Base-by-base conservation (phyloP, 495 filamentous ascomycete species). In the Cercophora scortea region DNA sequence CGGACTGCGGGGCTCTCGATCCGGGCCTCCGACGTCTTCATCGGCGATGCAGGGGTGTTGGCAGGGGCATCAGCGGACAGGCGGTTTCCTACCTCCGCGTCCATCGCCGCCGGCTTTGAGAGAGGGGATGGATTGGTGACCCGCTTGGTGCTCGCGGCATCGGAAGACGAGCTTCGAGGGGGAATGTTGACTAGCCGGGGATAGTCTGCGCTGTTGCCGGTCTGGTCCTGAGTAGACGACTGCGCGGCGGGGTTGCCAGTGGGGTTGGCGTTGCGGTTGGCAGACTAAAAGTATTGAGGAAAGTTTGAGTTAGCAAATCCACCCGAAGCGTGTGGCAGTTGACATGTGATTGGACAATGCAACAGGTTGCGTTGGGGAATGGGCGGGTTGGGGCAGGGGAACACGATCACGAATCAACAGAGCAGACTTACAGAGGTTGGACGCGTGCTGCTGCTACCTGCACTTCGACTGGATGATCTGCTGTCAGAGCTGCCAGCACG, bases 101-200 rank as follows among this genome's bases (percentile, higher is more conserved):
- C 80, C 74, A 84, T 82, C 32, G 77, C 77, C 50, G 87, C 75
- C 54, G 91, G 90, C 67, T 89, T 86, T 0, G 93, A 96, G 35
- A 96, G 77, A 25, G 93, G 92, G 34, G 94, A 96, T 1, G 90
- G 88, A 62, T 80, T 88, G 59, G 71, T 76, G 40, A 80, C 66
- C 64, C 88, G 84, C 50, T 69, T 77, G 50, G 79, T 71, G 50
- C 64, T 77, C 48, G 81, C 72, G 56, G 67, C 74, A 70, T 94
- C 88, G 64, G 81, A 69, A 49, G 88, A 89, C 17, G 83, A 83
- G 52, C 74, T 81, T 62, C 86, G 75, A 44, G 85, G 77, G 43
- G 84, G 84, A 52, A 88, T 79, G 58, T 75, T 84, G 55, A 87
- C 76, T 47, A 70, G 67, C 60, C 78, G 81, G 32, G 78, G 67